Conservation (phyloP, 2,329 filamentous ascomycete species). For the Byssothecium circinans region DNA sequence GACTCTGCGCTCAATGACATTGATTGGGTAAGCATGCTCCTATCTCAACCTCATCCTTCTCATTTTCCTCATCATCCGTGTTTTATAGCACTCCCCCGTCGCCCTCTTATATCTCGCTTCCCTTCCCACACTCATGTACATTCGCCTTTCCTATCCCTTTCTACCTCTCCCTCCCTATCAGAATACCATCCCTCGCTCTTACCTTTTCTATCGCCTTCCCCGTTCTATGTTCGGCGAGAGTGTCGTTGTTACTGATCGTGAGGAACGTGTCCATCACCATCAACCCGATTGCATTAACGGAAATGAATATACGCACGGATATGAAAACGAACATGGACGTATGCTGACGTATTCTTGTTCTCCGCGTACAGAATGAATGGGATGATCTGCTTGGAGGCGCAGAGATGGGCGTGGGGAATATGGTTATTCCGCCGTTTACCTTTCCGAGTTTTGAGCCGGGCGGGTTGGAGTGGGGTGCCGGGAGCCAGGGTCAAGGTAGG, state of each 20-base stretch:
- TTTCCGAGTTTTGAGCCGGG: constrained; percentile 34
- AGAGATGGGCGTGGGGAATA: constrained; percentile 26
- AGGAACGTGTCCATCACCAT: too few species aligned
- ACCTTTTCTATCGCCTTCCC: too few species aligned
- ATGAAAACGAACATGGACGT: too few species aligned
- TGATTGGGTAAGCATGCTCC: constrained; percentile 61
- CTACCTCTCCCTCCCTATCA: not conserved
- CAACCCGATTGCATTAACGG: too few species aligned
- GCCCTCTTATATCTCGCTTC: too few species aligned
- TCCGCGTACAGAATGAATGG: constrained; percentile 46
- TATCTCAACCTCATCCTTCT: not conserved
- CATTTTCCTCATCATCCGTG: not conserved
- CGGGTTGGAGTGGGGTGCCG: constrained; percentile 24
- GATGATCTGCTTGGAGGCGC: constrained; percentile 49
- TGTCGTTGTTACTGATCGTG: too few species aligned
- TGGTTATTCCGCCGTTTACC: constrained; percentile 40
- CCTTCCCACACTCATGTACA: too few species aligned
- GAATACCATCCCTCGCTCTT: too few species aligned
- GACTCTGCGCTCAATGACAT: constrained; percentile 52
- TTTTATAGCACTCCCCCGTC: not conserved
- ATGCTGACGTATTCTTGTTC: not conserved
- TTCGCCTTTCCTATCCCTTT: not conserved
- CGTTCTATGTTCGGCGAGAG: too few species aligned
- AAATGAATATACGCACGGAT: too few species aligned
- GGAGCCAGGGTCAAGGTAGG: too few species aligned